Evolutionary conservation across 345 rosid genomes (phyloP), one percentile per base, ranked within the genome.

Genomic region (Citrus hindsii): DNA sequence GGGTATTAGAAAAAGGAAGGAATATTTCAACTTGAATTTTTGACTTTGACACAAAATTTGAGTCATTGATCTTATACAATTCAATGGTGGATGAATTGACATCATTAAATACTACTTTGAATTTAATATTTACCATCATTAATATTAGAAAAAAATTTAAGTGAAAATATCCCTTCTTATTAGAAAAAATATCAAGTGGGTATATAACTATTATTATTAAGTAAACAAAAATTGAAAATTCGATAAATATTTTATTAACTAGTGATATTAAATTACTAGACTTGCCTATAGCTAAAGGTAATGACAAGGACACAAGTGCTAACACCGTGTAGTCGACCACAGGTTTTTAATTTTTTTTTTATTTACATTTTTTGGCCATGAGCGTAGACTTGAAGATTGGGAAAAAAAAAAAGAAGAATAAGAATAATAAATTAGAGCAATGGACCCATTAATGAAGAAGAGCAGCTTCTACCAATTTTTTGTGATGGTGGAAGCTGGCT

Each of bases 361-460:
- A 16, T 18, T 55, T 2, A 9, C 18, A 28, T 32, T 51, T 51
- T 14, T 66, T 55, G 21, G n/a, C 48, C 19, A 35, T 12, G 25
- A 28, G 53, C 37, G 24, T 42, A 33, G 46, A 60, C 27, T 62
- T 9, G 3, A n/a, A 14, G 5, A 69, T 19, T 21, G 28, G 48
- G 19, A 16, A n/a, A 6, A 5, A 27, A 53, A 19, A 13, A 19
- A 13, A 5, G n/a, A 22, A 9, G 3, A 25, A 60, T 22, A 60
- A 60, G 46, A 35, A 59, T 35, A 58, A 67, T 24, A 9, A 67
- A 37, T 61, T 73, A 18, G 56, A 56, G 38, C 18, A 63, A 70
- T 16, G 55, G 40, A 78, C 76, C 77, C 67, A 53, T 66, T n/a
- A 28, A 55, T n/a, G 24, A 59, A 79, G 72, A 40, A 67, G 27